These are phyloP conservation scores for Hansenula lynferdii DNA, from an alignment of 1,139 yeast species.

Conservation along the genomic window DNA sequence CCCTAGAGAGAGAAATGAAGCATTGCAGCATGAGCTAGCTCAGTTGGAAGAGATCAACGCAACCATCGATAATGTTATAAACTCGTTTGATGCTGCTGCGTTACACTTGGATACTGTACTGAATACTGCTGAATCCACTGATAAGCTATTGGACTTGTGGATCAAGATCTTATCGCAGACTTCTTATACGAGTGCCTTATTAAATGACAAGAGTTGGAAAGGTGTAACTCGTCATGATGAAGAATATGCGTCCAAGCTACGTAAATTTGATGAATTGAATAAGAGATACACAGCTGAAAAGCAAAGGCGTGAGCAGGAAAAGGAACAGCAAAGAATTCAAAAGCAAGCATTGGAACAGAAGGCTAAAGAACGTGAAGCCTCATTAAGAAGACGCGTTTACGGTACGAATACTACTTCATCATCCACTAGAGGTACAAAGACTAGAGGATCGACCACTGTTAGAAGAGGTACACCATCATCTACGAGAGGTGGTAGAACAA, in stretches of 20 bases:
- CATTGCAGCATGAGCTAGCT: slow-evolving; percentile 19
- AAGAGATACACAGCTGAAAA: slow-evolving; percentile 16
- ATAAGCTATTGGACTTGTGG: slow-evolving; percentile 22
- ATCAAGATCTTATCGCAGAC: slow-evolving; percentile 24
- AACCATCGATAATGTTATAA: slow-evolving; percentile 17
- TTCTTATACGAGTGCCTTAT: slow-evolving; percentile 17
- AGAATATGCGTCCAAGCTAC: slow-evolving; percentile 16
- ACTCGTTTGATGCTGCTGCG: slow-evolving; percentile 17
- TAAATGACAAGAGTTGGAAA: slow-evolving; percentile 20
- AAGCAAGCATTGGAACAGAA: slow-evolving; percentile 14
- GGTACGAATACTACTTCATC: slow-evolving; percentile 11
- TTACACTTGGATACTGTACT: slow-evolving; percentile 14
- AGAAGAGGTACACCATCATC: slow-evolving; percentile 1
- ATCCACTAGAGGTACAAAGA: not conserved
- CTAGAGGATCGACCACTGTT: too few species aligned
- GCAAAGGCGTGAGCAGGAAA: slow-evolving; percentile 17
- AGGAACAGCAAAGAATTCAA: slow-evolving; percentile 9
- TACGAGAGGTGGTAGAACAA: not conserved
- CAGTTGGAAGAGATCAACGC: slow-evolving; percentile 18
- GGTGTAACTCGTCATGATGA: slow-evolving; percentile 18
- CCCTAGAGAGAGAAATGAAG: slow-evolving; percentile 14
- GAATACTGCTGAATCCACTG: slow-evolving; percentile 20
- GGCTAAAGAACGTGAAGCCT: slow-evolving; percentile 17
- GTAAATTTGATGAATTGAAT: slow-evolving; percentile 18
- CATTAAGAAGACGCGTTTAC: slow-evolving; percentile 21